Evolutionary conservation across 371 early-diverging fungal genomes (phyloP).

Genomic region (Apophysomyces sp.): DNA sequence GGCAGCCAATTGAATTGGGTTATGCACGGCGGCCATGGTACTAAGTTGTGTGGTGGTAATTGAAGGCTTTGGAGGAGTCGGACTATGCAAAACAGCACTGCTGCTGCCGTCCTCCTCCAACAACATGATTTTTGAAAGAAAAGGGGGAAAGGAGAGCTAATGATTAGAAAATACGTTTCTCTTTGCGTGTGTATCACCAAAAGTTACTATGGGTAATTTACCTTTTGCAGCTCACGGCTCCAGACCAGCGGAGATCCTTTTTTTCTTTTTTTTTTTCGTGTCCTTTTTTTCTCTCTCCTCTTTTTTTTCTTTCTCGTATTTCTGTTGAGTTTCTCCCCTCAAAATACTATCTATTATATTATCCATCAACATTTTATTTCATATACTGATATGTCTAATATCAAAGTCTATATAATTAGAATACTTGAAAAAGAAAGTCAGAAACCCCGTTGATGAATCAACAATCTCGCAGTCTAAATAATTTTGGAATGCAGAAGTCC

Average conservation of each 20-base stretch:
- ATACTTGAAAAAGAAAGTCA: not conserved
- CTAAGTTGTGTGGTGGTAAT: not conserved
- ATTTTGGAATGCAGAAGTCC: not conserved
- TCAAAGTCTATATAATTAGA: no score
- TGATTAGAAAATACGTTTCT: not conserved
- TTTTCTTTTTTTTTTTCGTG: not conserved
- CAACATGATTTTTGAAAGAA: not conserved
- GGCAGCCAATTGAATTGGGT: constrained; percentile 52
- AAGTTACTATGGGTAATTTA: not conserved
- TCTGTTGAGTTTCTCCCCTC: not conserved
- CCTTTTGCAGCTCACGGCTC: not conserved
- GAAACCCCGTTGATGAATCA: not conserved
- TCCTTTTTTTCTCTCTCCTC: not conserved
- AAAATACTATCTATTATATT: not conserved
- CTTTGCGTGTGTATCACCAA: not conserved
- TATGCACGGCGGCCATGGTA: constrained; percentile 26
- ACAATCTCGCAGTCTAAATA: not conserved
- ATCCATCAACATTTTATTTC: not conserved
- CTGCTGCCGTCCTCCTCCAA: constrained; percentile 3
- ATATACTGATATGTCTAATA: no score
- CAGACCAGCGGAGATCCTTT: not conserved
- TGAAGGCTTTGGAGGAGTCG: constrained; percentile 3
- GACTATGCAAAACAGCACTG: constrained; percentile 1
- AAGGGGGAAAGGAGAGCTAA: not conserved
- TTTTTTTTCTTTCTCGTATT: not conserved